Evolutionary conservation across 2,329 filamentous ascomycete genomes (phyloP).

Genomic region (Pseudocercospora vitis): DNA sequence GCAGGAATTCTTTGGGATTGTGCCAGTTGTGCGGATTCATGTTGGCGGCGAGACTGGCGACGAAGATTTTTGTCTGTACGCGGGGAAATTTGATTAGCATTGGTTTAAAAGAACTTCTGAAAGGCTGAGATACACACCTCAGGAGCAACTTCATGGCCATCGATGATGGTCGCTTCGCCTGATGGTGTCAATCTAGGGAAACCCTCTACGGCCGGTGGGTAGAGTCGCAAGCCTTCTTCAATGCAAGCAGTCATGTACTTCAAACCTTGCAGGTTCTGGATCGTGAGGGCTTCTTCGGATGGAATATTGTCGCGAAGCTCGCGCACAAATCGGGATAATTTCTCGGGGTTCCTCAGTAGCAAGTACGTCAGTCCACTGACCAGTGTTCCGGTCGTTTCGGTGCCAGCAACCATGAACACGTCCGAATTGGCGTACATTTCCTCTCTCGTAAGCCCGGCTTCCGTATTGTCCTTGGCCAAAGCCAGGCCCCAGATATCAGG

Average conservation of each 20-base stretch:
- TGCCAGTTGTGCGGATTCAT: too few species aligned
- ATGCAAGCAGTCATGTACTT: conserved; percentile 15
- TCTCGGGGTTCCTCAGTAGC: conserved; percentile 61
- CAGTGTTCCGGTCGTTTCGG: conserved; percentile 74
- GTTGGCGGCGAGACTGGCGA: too few species aligned
- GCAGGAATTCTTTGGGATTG: too few species aligned
- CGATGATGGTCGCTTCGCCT: conserved; percentile 15
- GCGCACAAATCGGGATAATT: conserved; percentile 54
- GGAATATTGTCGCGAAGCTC: conserved; percentile 44
- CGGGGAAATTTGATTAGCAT: too few species aligned
- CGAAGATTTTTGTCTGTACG: too few species aligned
- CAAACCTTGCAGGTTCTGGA: conserved; percentile 7
- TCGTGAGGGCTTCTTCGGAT: conserved; percentile 5
- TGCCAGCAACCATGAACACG: conserved; percentile 61
- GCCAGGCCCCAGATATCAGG: conserved; percentile 32
- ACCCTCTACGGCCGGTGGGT: conserved; percentile 12
- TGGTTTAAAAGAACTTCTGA: too few species aligned
- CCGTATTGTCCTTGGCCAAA: conserved; percentile 24
- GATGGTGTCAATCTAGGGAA: conserved; percentile 11
- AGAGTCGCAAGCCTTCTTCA: conserved; percentile 18
- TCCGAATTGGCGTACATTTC: conserved; percentile 38
- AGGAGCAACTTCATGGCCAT: too few species aligned
- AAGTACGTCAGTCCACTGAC: conserved; percentile 70
- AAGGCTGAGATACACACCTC: too few species aligned
- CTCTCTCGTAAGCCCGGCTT: conserved; percentile 24